Base-by-base conservation (phyloP, 208 protist genomes). In the Leishmania mexicana region DNA sequence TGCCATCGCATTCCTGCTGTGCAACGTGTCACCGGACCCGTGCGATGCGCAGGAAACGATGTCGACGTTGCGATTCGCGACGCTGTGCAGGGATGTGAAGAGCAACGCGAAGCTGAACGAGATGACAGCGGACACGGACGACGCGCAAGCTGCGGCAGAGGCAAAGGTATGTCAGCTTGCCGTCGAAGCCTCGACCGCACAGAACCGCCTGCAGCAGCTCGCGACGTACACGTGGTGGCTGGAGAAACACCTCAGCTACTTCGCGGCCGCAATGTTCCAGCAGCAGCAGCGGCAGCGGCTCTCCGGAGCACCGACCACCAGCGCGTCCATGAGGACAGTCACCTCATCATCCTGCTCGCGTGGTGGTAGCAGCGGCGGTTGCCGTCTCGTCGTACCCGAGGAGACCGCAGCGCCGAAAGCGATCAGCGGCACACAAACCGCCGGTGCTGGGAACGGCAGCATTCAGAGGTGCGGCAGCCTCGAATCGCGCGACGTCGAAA, bases 1-100 rank as follows among this genome's bases (percentile, higher is more conserved):
- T 75, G 88, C 92, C 21, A 74, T 93, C 17, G 93, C 87, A 1
- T 85, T 89, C 21, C 85, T 99, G 10, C 86, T 99, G 51, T 95
- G 89, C 81, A 96, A 91, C 75, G 71, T 98, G 3, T 92, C 92
- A 5, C 94, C 96, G 7, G 88, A 96, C 19, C 31, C 40, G 51
- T 58, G 68, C n/a, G 89, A 92, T 77, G 75, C 80, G 13, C 51
- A 72, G 17, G 96, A 98, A 82, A 98, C 88, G 11, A 54, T 97
- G 15, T 96, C 90, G 45, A 93, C 96, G 19, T 85, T 99, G 31
- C 83, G 87, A 51, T 99, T 98, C 81, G 96, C 93, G 17, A 78
- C 90, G n/a, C 58, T 88, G 2, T 73, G 70, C 58, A 88, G 86
- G 62, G 47, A 53, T 5, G 84, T 89, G 49, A 73, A 91, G 47